phyloP scores from a whole-genome alignment of 169 alveolate species.

The Cryptosporidium xiaoi region DNA sequence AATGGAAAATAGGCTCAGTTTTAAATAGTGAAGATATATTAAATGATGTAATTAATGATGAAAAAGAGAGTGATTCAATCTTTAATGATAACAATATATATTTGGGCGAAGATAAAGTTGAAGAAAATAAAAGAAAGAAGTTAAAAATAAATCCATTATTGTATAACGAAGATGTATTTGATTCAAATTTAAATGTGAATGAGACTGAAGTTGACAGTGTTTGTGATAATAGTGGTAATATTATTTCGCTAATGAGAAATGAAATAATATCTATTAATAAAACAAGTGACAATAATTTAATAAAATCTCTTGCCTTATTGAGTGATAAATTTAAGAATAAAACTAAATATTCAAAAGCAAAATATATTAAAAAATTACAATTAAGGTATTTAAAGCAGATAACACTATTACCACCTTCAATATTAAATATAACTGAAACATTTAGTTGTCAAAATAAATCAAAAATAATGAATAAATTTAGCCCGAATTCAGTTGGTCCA shows the following conservation, averaged over 20 bases:
- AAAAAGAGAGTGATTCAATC: constrained; percentile 1
- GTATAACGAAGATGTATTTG: constrained; percentile 9
- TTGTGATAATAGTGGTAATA: constrained; percentile 3
- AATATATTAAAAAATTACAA: constrained; percentile 62
- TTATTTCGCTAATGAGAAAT: constrained; percentile 33
- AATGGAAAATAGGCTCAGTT: constrained; percentile 51
- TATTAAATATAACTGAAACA: constrained; percentile 52
- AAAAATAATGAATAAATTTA: constrained; percentile 16
- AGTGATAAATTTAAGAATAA: constrained; percentile 48
- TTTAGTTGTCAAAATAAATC: constrained; percentile 57
- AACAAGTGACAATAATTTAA: constrained; percentile 31
- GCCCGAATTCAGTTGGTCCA: constrained; percentile 70
- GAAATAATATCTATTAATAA: constrained; percentile 20
- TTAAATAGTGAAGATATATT: constrained; percentile 49
- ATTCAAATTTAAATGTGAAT: background rate
- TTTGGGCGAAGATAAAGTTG: background rate
- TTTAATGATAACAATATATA: background rate
- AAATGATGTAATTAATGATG: constrained; percentile 22
- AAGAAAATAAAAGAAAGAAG: constrained; percentile 13
- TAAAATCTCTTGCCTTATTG: constrained; percentile 43
- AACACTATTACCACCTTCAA: constrained; percentile 21
- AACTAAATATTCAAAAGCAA: constrained; percentile 55
- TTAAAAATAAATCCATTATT: constrained; percentile 26
- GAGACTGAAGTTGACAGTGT: background rate
- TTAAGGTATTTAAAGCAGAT: constrained; percentile 45